Percentiles rank a stretch among this genome's conserved stretches.
These are phyloP conservation scores for Talaromyces trachyspermus DNA, from an alignment of 495 filamentous ascomycete species.

Conservation along the genomic window DNA sequence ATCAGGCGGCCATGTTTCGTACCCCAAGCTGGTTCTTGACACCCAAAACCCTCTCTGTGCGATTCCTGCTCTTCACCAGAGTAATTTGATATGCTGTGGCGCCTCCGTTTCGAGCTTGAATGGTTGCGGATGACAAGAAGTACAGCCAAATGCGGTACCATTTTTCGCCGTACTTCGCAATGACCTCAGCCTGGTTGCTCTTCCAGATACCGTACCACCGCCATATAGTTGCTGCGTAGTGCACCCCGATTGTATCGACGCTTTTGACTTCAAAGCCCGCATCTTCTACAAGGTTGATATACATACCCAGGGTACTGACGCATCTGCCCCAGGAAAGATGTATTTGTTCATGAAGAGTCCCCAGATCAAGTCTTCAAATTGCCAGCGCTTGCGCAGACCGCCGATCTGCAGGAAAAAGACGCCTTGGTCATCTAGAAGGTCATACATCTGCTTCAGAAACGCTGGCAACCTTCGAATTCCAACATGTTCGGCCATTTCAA, in stretches of 20 bases:
- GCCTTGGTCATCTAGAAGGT: constrained; percentile 64
- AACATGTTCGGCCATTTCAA: constrained; percentile 71
- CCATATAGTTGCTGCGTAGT: constrained; percentile 97
- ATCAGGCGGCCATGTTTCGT: too few species aligned
- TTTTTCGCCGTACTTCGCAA: constrained; percentile 86
- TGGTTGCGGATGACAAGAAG: constrained; percentile 91
- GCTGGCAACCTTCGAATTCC: constrained; percentile 55
- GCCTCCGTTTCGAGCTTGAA: constrained; percentile 82
- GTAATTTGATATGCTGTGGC: constrained; percentile 96
- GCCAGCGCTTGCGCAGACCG: constrained; percentile 60
- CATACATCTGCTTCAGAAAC: constrained; percentile 56
- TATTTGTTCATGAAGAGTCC: constrained; percentile 74
- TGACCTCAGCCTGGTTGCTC: constrained; percentile 87
- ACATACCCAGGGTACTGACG: constrained; percentile 58
- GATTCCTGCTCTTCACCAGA: constrained; percentile 96
- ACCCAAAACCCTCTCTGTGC: constrained; percentile 85
- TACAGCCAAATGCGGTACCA: constrained; percentile 99
- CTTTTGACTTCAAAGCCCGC: constrained; percentile 54
- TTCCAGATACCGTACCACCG: constrained; percentile 99
- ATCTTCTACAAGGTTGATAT: constrained; percentile 56
- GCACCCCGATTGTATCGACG: constrained; percentile 84
- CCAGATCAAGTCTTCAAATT: constrained; percentile 70
- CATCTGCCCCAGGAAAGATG: constrained; percentile 64
- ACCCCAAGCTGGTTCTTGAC: constrained; percentile 66
- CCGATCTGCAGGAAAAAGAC: constrained; percentile 67